Evolutionary conservation across 768 basidiomycete species (phyloP), one percentile per base, ranked within the genome.

Genomic region (Clitopilus hobsonii): DNA sequence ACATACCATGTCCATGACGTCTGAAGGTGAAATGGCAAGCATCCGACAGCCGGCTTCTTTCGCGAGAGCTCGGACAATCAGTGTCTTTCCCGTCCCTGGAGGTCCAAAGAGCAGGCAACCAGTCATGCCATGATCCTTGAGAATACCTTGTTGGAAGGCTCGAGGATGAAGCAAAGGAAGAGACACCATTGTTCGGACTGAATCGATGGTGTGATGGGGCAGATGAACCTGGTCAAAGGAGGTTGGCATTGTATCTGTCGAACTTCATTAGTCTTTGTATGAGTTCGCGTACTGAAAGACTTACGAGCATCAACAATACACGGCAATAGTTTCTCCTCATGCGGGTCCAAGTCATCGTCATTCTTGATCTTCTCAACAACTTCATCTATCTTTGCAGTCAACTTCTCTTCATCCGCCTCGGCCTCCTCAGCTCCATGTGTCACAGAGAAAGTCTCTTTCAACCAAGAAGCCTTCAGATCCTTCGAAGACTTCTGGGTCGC

Each of bases 31-130:
- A 49, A 98, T 79, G 10, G 86, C 83, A 64, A 98, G 72, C 94
- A 98, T 98, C 50, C 92, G 80, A 61, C 93, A 94, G 3, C 94
- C 95, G 49, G 92, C 92, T 69, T 97, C 94, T 63, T 89, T 90
- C 2, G 95, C 95, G 8, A 98, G 78, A 18, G 94, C 94, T 48
- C 93, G 84, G 8, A 93, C 92, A 8, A 94, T 80, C 14, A 95
- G 74, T 0, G 94, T 95, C 71, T 96, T 96, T 2, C 94, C 94
- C 10, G 80, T 83, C 38, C 94, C 94, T 14, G 91, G 94, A 52
- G 94, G 94, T 4, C 94, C 94, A 67, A 96, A 96, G 20, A 98
- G 73, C 50, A 98, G 80, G 60, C 91, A 94, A 2, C 95, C 94
- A 0, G 85, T 88, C 82, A 96, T 95, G 5, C 88, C 80, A 65